Evolutionary conservation across 352 stramenopile species (phyloP).

Genomic region (Phytophthora fragariaefolia): DNA sequence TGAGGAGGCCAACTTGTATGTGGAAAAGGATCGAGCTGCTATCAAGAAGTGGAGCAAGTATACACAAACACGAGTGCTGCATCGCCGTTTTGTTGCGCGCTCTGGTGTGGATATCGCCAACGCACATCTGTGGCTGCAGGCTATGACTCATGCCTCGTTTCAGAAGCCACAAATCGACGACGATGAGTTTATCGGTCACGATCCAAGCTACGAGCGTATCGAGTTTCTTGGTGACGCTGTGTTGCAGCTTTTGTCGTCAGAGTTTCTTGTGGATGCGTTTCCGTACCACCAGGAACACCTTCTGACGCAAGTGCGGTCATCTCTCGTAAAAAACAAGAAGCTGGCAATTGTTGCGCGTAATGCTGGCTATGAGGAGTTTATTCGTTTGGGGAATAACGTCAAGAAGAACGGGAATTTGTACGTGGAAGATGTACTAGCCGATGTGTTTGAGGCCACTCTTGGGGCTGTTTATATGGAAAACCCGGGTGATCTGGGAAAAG

Average conservation of each 20-base stretch:
- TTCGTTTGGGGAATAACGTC: conserved; percentile 70
- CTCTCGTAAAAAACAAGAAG: conserved; percentile 86
- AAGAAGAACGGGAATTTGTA: conserved; percentile 72
- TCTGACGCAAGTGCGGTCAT: conserved; percentile 79
- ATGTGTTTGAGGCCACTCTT: conserved; percentile 82
- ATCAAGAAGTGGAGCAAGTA: conserved; percentile 67
- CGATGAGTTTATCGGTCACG: conserved; percentile 70
- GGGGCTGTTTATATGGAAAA: conserved; percentile 85
- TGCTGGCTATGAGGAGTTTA: conserved; percentile 71
- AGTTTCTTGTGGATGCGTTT: conserved; percentile 81
- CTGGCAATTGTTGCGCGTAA: conserved; percentile 65
- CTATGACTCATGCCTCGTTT: conserved; percentile 83
- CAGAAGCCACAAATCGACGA: conserved; percentile 71
- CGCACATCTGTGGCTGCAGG: conserved; percentile 79
- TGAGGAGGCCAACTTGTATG: conserved; percentile 46
- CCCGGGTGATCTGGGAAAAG: conserved; percentile 51
- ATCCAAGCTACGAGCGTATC: conserved; percentile 84
- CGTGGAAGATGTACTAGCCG: conserved; percentile 77
- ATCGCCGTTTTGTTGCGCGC: conserved; percentile 59
- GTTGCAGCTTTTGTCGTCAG: conserved; percentile 80
- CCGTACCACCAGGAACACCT: conserved; percentile 85
- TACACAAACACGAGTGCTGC: conserved; percentile 43
- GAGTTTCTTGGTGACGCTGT: conserved; percentile 88
- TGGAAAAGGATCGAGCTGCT: conserved; percentile 57
- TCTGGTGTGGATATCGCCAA: conserved; percentile 66